Evolutionary conservation across 805 yeast genomes (phyloP), one percentile per base, ranked within the genome.

Genomic region (Isabelozyma rhagii): DNA sequence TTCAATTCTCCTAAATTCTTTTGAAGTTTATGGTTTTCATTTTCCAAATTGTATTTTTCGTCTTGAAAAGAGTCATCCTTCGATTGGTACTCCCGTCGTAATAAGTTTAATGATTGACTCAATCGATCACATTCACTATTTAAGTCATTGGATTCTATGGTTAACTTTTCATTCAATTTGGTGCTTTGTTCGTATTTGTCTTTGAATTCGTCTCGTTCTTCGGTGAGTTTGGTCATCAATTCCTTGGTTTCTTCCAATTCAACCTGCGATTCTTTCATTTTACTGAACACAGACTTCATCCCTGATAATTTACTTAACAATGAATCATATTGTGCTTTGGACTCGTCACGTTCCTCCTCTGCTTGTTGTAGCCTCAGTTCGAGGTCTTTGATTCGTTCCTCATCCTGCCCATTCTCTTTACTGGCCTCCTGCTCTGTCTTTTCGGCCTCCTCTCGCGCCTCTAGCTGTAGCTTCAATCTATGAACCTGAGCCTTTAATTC

Each of bases 261-360:
- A 3, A 64, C 68, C 59, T 87, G 85, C 0, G 89, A 72, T 50
- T 81, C 85, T 60, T 87, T 85, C 89, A 87, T 85, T 55, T 87
- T 87, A 47, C 66, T 68, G 64, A 87, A 87, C 2, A 87, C 78
- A 0, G 84, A 71, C 55, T 86, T 87, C 93, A 87, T 87, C 2
- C 88, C 80, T 1, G 89, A 80, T 14, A 88, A 63, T 61, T 85
- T 77, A 53, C 80, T 81, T 51, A 88, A 64, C 31, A 88, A 66
- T 4, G 79, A 72, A 52, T 85, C 85, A 59, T 87, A 85, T 53
- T 83, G 82, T 1, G 75, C 71, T 55, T 84, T 82, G 28, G 79
- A 74, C 29, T 78, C 76, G 45, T 79, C 85, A 49, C 85, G 75
- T 57, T 85, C 89, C 36, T 72, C 68, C 29, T 71, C 73, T 71